Conservation (phyloP, 176 grass and related monocot genomes). For the Oryza rufipogon region DNA sequence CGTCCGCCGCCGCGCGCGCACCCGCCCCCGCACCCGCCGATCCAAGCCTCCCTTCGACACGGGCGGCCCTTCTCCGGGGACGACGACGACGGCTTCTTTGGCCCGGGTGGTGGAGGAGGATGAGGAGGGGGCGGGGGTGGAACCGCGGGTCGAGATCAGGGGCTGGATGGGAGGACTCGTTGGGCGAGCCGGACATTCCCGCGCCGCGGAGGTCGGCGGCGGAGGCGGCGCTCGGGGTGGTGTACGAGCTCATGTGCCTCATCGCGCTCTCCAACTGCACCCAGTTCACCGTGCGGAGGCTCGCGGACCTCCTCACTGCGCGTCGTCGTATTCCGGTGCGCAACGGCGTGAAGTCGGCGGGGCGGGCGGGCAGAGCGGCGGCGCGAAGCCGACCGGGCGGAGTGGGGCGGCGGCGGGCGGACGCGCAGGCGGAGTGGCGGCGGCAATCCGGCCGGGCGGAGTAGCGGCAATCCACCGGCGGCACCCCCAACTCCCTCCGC, state of each 20-base stretch:
- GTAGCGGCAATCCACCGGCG: no score
- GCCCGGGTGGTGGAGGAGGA: slow-evolving; percentile 25
- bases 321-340: not conserved
- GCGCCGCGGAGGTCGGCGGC: slow-evolving; percentile 35
- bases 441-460: no score
- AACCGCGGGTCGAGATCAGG: slow-evolving; percentile 26
- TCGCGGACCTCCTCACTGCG: slow-evolving; percentile 39
- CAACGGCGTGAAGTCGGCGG: no score
- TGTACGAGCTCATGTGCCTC: slow-evolving; percentile 68
- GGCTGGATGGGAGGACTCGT: slow-evolving; percentile 27
- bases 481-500: no score
- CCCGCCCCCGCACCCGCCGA: slow-evolving; percentile 42
- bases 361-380: no score
- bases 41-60: slow-evolving; percentile 36
- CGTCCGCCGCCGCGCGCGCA: slow-evolving; percentile 52
- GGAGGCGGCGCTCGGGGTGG: slow-evolving; percentile 35
- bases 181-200: slow-evolving; percentile 36
- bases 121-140: not conserved
- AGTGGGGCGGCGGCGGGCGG: no score
- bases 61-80: slow-evolving; percentile 47
- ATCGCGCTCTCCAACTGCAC: slow-evolving; percentile 69
- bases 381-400: no score
- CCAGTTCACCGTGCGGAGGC: slow-evolving; percentile 57
- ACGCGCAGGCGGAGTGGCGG: no score
- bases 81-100: slow-evolving; percentile 37